Conservation (phyloP, 306 rosid genomes). For the Cucumis hystrix region DNA sequence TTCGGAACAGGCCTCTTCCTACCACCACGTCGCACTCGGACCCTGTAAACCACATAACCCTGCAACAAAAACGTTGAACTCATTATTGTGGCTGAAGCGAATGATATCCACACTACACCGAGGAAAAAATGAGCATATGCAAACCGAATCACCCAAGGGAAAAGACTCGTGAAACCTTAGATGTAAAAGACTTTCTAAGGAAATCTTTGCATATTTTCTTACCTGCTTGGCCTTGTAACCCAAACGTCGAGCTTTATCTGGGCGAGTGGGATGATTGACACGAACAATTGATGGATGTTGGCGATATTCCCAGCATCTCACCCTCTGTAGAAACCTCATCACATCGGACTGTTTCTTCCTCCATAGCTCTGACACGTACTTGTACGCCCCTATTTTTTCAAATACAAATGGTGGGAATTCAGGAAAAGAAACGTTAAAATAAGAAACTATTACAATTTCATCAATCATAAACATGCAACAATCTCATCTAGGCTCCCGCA, state of each 20-base stretch:
- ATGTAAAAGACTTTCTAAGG: too few relatives aligned
- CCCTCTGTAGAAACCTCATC: constrained; percentile 79
- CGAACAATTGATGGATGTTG: constrained; percentile 88
- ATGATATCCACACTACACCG: neutral
- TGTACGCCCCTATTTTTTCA: constrained; percentile 56
- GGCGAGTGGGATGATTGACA: constrained; percentile 69
- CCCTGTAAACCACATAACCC: constrained; percentile 83
- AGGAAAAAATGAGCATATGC: neutral
- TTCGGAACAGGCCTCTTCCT: constrained; percentile 90
- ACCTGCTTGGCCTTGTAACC: constrained; percentile 97
- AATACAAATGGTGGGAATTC: neutral
- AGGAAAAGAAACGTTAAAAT: neutral
- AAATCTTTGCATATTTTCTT: neutral
- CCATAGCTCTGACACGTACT: constrained; percentile 93
- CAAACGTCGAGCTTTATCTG: constrained; percentile 87
- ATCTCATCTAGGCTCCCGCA: too few relatives aligned
- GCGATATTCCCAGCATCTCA: constrained; percentile 93
- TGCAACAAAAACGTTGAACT: neutral
- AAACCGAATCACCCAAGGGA: neutral
- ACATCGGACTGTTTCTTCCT: constrained; percentile 89
- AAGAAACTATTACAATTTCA: neutral
- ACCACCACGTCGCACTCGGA: constrained; percentile 87
- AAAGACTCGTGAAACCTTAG: neutral
- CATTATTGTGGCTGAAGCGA: neutral
- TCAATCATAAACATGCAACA: neutral